Evolutionary conservation across 768 basidiomycete species (phyloP), one percentile per base, ranked within the genome.

Genomic region (Tulasnella sp.): DNA sequence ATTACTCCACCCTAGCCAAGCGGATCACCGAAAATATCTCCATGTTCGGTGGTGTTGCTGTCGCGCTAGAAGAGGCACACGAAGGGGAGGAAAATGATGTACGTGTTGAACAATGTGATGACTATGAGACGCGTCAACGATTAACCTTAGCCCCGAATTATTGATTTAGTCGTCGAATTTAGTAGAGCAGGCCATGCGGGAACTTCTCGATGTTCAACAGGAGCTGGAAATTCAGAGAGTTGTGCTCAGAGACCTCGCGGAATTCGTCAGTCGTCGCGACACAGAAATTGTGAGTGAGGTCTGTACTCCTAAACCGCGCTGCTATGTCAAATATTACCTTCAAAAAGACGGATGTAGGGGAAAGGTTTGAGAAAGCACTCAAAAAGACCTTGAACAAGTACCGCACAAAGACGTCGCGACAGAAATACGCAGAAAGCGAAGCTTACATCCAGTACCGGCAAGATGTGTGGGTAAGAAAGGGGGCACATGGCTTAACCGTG

Each of bases 401-500:
- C 68, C 64, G 72, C 1, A 67, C 66, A 27, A 81, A 80, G 71
- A 91, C 89, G 0, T 73, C 81, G 5, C 79, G 90, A 8, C 87
- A 92, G 69, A 90, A 84, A 67, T 92, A 90, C 66, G 78, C 77
- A 15, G 83, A 83, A 49, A 71, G 74, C 51, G 73, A 79, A 0
- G 69, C 73, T 22, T 93, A 91, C 64, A 65, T 70, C 12, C 66
- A 73, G 19, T 91, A 87, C 73, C 81, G 75, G 66, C 76, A 84
- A 58, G 70, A 71, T 12, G 77, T 92, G 38, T 87, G 79, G 75
- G 88, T 87, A n/a, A n/a, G n/a, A n/a, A n/a, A n/a, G n/a, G n/a
- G n/a, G n/a, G n/a, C n/a, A n/a, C n/a, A n/a, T n/a, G n/a, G n/a
- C n/a, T n/a, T n/a, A n/a, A n/a, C 34, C 34, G 5, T 38, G 7